Evolutionary conservation across 176 grass and related monocot genomes (phyloP).

Genomic region (Carex kokanica): DNA sequence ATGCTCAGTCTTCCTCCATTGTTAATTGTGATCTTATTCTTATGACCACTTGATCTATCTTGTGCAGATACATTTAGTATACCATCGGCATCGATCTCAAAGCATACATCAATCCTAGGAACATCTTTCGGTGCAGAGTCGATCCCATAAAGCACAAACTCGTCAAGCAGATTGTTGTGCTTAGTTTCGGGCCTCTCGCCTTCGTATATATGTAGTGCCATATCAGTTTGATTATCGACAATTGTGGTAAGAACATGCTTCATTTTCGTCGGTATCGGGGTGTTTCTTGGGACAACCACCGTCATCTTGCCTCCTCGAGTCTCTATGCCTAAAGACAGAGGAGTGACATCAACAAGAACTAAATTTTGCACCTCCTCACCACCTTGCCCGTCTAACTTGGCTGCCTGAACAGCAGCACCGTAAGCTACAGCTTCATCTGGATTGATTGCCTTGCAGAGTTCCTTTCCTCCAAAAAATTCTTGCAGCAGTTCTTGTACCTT

Average conservation of each 20-base stretch:
- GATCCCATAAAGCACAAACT: not conserved
- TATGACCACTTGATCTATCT: no score
- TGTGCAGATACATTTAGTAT: not conserved
- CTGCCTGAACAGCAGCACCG: not conserved
- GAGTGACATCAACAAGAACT: not conserved
- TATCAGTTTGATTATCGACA: not conserved
- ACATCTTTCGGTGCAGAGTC: no score
- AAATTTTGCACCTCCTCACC: slow-evolving; percentile 56
- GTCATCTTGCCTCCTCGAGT: not conserved
- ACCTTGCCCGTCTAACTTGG: slow-evolving; percentile 40
- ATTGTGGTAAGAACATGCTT: not conserved
- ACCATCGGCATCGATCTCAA: not conserved
- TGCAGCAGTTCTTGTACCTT: slow-evolving; percentile 69
- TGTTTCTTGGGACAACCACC: not conserved
- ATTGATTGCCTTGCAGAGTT: slow-evolving; percentile 82
- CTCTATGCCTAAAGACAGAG: not conserved
- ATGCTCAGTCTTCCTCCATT: no score
- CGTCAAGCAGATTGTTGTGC: not conserved
- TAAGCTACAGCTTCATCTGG: slow-evolving; percentile 49
- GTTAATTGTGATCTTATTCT: no score
- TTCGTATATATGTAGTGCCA: not conserved
- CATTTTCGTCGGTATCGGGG: slow-evolving; percentile 52
- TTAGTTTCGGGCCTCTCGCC: not conserved
- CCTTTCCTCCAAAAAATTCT: slow-evolving; percentile 66
- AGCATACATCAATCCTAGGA: not conserved